Base-by-base conservation (phyloP, 495 filamentous ascomycete species). In the Aspergillus bridgeri region DNA sequence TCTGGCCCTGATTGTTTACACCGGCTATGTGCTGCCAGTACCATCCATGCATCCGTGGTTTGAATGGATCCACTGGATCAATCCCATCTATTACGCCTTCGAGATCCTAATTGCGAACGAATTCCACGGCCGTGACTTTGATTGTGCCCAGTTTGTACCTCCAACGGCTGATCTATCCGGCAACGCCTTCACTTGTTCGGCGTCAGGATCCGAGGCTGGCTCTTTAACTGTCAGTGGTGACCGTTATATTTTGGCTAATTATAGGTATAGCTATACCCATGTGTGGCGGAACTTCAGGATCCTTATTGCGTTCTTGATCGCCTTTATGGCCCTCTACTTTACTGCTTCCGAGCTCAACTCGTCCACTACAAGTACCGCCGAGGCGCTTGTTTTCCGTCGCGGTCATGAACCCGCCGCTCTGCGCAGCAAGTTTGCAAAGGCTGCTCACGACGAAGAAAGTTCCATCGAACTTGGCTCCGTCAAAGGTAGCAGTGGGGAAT, bases 201-300 rank as follows among this genome's bases (percentile, higher is more conserved):
- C 83, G 5, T 65, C 75, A 42, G 83, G 85, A 5, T 74, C 78
- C 6, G 63, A 56, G 0, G 73, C 79, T 5, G 84, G 81, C 6
- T 65, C 66, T 11, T 62, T 64, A 2, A 60, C 66, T n/a, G 80
- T 87, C 3, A 67, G 57, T 47, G 81, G 84, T 18, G 75, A 71
- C 43, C 63, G 65, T 15, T 87, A 79, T 59, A 77, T 85, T 27
- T 25, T 69, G 42, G 53, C 67, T 8, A 80, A 77, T 25, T 88
- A 79, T 60, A 54, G 59, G 1, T 88, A 88, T 56, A 73, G 67
- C 9, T 76, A 77, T 45, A 65, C 62, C 4, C 82, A 89, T 56
- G 69, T 86, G 3, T 89, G 86, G 86, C 70, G 85, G 9, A 87
- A 88, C 54, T 71, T 87, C 51, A 86, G 85, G 0, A 81, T 89